Base-by-base conservation (phyloP, 352 stramenopile genomes). In the Pythium periplocum region DNA sequence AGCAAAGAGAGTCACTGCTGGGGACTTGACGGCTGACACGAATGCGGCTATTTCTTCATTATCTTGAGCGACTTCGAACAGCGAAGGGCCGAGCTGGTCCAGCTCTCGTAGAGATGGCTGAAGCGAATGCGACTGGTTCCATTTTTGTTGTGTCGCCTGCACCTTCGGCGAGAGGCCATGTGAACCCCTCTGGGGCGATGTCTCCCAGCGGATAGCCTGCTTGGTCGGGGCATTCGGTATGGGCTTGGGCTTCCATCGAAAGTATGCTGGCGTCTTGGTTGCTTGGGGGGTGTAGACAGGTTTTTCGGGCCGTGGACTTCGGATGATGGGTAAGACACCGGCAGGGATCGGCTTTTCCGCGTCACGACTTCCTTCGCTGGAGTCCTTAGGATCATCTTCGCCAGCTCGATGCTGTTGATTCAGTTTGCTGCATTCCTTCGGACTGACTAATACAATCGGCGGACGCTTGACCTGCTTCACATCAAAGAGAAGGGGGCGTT, bases 231-330 rank as follows among this genome's bases (percentile, higher is more conserved):
- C 17, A 26, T 31, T 5, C 47, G 56, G 42, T 59, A 52, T 1
- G 7, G 47, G 39, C 7, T 73, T 61, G 2, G 59, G 67, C 35
- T 82, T 85, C 78, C 73, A 88, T 17, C 75, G 69, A 51, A 86
- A 88, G 54, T 88, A 88, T 48, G 75, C 62, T 0, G 75, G 78
- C 0, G 75, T 86, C 33, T 74, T 71, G 4, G 73, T 68, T 7
- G 78, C 75, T 1, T 48, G 66, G 7, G 69, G 57, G 1, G 73
- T 43, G 57, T 83, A 86, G 4, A 39, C 33, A 4, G 35, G 41
- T 44, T 80, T 86, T 31, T 76, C 55, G 0, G 62, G 57, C 2
- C 73, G 62, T 2, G 69, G 64, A 34, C 71, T 84, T 7, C 71
- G 64, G 10, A 88, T 60, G 35, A 72, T 66, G n/a, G 78, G 78